phyloP scores from a whole-genome alignment of 2,329 filamentous ascomycete genomes.

The Lecanicillium sp. region DNA sequence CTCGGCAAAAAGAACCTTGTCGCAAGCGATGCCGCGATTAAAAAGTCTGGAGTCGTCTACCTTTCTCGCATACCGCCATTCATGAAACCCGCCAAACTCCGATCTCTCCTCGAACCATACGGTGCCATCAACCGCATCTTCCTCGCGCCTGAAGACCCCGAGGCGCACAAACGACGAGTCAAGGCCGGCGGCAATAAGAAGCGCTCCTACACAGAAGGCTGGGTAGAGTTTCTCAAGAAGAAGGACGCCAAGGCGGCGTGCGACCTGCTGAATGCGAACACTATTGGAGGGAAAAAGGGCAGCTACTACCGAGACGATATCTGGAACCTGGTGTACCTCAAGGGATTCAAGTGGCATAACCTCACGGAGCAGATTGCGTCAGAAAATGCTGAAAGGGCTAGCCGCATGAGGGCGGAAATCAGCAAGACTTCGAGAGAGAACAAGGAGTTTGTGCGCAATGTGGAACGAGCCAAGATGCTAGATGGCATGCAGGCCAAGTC shows the following conservation, averaged over 20 bases:
- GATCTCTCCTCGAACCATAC: slow-evolving; percentile 66
- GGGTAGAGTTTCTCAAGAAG: slow-evolving; percentile 76
- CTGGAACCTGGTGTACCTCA: slow-evolving; percentile 76
- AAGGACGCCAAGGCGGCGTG: slow-evolving; percentile 68
- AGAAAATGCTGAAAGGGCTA: slow-evolving; percentile 72
- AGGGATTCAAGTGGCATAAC: slow-evolving; percentile 74
- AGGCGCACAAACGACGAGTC: slow-evolving; percentile 57
- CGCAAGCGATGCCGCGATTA: slow-evolving; percentile 53
- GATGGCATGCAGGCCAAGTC: slow-evolving; percentile 60
- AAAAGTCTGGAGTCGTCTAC: slow-evolving; percentile 74
- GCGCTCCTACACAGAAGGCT: slow-evolving; percentile 72
- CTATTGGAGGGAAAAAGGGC: slow-evolving; percentile 76
- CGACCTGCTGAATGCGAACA: slow-evolving; percentile 67
- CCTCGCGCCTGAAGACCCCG: slow-evolving; percentile 65
- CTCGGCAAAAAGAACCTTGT: slow-evolving; percentile 62
- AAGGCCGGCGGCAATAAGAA: slow-evolving; percentile 75
- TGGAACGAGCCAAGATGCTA: slow-evolving; percentile 73
- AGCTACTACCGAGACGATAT: slow-evolving; percentile 79
- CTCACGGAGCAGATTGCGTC: slow-evolving; percentile 70
- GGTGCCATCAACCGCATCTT: slow-evolving; percentile 72
- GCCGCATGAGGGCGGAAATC: slow-evolving; percentile 70
- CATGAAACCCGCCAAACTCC: slow-evolving; percentile 75
- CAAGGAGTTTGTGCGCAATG: slow-evolving; percentile 69
- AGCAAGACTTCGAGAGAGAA: slow-evolving; percentile 69
- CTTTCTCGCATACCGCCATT: slow-evolving; percentile 78